phyloP scores from a whole-genome alignment of 2,329 filamentous ascomycete genomes.

The Fusarium anguioides region DNA sequence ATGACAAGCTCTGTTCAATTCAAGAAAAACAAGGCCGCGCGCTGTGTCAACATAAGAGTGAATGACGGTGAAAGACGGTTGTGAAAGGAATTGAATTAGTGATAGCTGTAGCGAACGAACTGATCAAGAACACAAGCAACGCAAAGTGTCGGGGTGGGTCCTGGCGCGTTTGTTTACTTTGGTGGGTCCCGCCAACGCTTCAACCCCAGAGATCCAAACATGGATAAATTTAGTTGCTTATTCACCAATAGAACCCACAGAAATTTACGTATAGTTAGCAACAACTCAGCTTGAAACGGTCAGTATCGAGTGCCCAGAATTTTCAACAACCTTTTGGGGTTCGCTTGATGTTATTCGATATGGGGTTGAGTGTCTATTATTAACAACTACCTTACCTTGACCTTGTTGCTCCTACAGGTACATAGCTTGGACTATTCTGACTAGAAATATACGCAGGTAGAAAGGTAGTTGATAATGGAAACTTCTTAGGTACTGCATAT shows the following conservation, averaged over 20 bases:
- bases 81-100: conserved; percentile 38
- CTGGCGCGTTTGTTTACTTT: conserved; percentile 53
- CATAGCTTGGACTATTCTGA: not conserved
- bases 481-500: not conserved
- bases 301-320: not conserved
- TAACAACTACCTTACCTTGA: not conserved
- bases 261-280: not conserved
- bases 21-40: conserved; percentile 4
- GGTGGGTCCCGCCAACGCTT: conserved; percentile 22
- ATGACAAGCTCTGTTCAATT: conserved; percentile 31
- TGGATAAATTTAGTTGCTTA: not conserved
- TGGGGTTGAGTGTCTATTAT: not conserved
- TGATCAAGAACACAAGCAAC: conserved; percentile 15
- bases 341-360: not conserved
- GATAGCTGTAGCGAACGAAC: conserved; percentile 2
- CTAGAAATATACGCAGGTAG: not conserved
- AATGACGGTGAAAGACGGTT: conserved; percentile 16
- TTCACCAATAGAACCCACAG: conserved; percentile 1
- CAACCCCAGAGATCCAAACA: conserved; percentile 37
- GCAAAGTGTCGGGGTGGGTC: conserved; percentile 34
- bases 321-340: not conserved
- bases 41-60: conserved; percentile 10
- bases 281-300: conserved; percentile 1
- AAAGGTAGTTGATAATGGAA: not conserved
- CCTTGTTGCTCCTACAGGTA: not conserved